Evolutionary conservation across 352 stramenopile species (phyloP).

Genomic region (Pythium insidiosum): DNA sequence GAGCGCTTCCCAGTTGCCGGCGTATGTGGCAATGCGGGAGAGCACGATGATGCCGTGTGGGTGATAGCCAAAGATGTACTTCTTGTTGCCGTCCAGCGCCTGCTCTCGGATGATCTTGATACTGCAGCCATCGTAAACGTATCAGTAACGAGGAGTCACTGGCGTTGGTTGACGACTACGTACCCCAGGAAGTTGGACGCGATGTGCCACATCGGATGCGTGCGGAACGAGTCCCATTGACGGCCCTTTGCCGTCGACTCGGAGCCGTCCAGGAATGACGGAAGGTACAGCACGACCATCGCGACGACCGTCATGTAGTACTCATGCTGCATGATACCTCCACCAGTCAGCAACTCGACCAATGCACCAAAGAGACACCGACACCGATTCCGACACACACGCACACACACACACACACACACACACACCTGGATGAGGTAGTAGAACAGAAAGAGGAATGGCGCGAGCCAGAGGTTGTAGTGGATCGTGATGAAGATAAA

Average conservation of each 20-base stretch:
- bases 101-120: slow-evolving; percentile 61
- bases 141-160: neutral
- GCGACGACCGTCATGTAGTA: slow-evolving; percentile 47
- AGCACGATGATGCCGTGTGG: slow-evolving; percentile 72
- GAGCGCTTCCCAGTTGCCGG: slow-evolving; percentile 58
- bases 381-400: neutral
- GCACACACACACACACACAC: neutral
- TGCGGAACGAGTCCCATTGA: slow-evolving; percentile 41
- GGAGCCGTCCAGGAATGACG: slow-evolving; percentile 46
- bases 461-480: slow-evolving; percentile 63
- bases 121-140: slow-evolving; percentile 4
- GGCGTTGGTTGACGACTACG: neutral
- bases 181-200: slow-evolving; percentile 39
- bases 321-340: too few species aligned
- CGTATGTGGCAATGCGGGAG: slow-evolving; percentile 59
- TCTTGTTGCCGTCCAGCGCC: slow-evolving; percentile 48
- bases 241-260: slow-evolving; percentile 45
- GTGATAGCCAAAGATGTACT: slow-evolving; percentile 72
- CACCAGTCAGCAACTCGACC: neutral
- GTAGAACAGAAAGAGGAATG: slow-evolving; percentile 46
- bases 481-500: slow-evolving; percentile 66
- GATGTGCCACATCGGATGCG: slow-evolving; percentile 36
- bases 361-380: neutral
- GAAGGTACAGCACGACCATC: slow-evolving; percentile 49
- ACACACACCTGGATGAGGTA: slow-evolving; percentile 38